Conservation (phyloP, 2,329 filamentous ascomycete genomes). For the Pseudocercospora eumusae region DNA sequence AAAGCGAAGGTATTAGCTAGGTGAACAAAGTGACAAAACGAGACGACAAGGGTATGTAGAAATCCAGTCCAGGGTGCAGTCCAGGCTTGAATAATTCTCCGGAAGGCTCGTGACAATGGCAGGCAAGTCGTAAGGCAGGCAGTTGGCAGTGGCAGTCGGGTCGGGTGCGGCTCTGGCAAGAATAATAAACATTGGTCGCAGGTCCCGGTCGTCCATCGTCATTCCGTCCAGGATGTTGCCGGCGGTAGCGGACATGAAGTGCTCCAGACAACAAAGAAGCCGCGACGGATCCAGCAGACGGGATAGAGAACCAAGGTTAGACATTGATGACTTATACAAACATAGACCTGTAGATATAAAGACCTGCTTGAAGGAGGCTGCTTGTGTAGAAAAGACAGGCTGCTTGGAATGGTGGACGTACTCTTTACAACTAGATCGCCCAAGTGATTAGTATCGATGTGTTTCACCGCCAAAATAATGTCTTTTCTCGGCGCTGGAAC, state of each 20-base stretch:
- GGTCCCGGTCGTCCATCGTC: slow-evolving; percentile 7
- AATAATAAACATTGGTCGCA: slow-evolving; percentile 1
- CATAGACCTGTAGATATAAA: not conserved
- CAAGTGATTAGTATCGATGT: slow-evolving; percentile 3
- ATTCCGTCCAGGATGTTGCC: slow-evolving; percentile 4
- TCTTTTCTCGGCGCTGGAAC: not conserved
- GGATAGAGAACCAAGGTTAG: not conserved
- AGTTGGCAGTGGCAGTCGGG: not conserved
- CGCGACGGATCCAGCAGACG: not conserved
- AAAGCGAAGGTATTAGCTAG: not conserved
- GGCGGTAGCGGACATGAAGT: not conserved
- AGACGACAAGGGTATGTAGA: slow-evolving; percentile 7
- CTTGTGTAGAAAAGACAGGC: slow-evolving; percentile 12
- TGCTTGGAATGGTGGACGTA: not conserved
- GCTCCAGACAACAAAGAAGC: not conserved
- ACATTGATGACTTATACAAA: not conserved
- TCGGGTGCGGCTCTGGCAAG: slow-evolving; percentile 4
- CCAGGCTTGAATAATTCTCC: not conserved
- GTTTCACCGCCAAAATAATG: slow-evolving; percentile 5
- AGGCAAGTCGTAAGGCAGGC: not conserved
- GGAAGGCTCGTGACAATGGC: not conserved
- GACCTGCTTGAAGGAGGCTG: slow-evolving; percentile 3
- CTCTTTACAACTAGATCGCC: slow-evolving; percentile 6
- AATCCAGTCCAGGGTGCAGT: slow-evolving; percentile 4
- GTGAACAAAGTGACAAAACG: not conserved